Evolutionary conservation across 2,329 filamentous ascomycete genomes (phyloP).

Genomic region (Xylaria sp.): DNA sequence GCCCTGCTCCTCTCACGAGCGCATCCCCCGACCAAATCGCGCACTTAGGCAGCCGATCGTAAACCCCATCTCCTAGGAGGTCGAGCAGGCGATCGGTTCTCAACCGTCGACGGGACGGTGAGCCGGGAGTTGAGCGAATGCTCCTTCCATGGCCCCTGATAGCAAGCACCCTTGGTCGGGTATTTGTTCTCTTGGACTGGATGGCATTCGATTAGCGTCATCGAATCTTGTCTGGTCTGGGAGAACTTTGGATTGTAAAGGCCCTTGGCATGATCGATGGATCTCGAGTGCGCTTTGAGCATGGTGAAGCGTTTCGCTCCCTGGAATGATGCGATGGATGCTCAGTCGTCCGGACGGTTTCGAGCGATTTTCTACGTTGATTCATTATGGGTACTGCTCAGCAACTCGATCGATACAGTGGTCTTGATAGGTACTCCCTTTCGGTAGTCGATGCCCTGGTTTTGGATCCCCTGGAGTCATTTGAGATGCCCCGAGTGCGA

Average conservation of each 20-base stretch:
- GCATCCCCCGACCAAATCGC: constrained; percentile 15
- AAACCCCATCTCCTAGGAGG: constrained; percentile 27
- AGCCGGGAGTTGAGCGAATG: constrained; percentile 16
- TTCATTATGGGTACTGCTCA: constrained; percentile 8
- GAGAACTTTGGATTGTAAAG: too few relatives aligned
- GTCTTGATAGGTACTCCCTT: constrained; percentile 20
- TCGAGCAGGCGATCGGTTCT: constrained; percentile 29
- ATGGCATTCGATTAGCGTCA: too few relatives aligned
- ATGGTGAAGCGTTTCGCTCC: constrained; percentile 27
- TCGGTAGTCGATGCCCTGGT: constrained; percentile 14
- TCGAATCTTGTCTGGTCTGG: too few relatives aligned
- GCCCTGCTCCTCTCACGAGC: not conserved
- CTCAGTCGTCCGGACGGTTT: constrained; percentile 20
- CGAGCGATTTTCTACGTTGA: constrained; percentile 10
- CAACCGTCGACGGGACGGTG: constrained; percentile 19
- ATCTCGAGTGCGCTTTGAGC: constrained; percentile 13
- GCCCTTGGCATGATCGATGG: not conserved
- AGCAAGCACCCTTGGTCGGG: not conserved
- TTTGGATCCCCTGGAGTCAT: not conserved
- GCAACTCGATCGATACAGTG: constrained; percentile 15
- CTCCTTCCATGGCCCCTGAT: constrained; percentile 23
- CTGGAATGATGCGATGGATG: constrained; percentile 12
- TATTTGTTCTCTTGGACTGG: too few relatives aligned
- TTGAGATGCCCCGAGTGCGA: not conserved
- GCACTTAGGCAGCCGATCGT: constrained; percentile 24